Conservation (phyloP, 768 basidiomycete species). For the Mycena filopes region DNA sequence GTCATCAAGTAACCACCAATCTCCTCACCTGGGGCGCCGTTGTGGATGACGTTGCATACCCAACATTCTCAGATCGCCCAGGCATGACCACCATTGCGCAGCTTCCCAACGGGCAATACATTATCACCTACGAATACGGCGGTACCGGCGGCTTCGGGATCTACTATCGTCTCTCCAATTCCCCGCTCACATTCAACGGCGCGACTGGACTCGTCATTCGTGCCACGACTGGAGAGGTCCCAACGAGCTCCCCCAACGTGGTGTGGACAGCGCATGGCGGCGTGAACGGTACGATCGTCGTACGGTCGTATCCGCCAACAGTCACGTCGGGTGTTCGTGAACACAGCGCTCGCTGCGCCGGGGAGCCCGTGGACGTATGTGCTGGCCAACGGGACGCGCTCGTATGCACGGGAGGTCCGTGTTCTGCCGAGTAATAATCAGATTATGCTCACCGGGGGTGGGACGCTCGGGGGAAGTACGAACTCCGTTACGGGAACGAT, state of each 20-base stretch:
- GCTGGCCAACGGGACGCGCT: slow-evolving; percentile 26
- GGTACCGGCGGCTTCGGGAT: slow-evolving; percentile 24
- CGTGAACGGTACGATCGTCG: slow-evolving; percentile 31
- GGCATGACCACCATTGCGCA: slow-evolving; percentile 35
- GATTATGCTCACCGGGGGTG: slow-evolving; percentile 32
- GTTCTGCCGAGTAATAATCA: slow-evolving; percentile 26
- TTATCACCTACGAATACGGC: slow-evolving; percentile 35
- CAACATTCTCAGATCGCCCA: slow-evolving; percentile 31
- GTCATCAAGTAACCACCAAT: slow-evolving; percentile 30
- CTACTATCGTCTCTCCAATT: slow-evolving; percentile 31
- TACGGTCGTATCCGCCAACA: slow-evolving; percentile 33
- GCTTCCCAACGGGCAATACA: slow-evolving; percentile 33
- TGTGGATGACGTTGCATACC: slow-evolving; percentile 31
- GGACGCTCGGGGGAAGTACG: slow-evolving; percentile 27
- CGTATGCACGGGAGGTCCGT: slow-evolving; percentile 30
- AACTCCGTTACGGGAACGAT: slow-evolving; percentile 34
- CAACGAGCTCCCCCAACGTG: slow-evolving; percentile 30
- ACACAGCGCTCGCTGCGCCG: slow-evolving; percentile 27
- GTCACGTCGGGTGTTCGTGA: slow-evolving; percentile 33
- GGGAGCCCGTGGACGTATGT: slow-evolving; percentile 34
- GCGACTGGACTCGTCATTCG: slow-evolving; percentile 19
- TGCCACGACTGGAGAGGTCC: slow-evolving; percentile 27
- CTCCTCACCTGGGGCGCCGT: slow-evolving; percentile 32
- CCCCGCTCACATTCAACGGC: slow-evolving; percentile 31
- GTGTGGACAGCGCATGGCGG: slow-evolving; percentile 36